Base-by-base conservation (phyloP, 345 rosid species). In the Populus euphratica region DNA sequence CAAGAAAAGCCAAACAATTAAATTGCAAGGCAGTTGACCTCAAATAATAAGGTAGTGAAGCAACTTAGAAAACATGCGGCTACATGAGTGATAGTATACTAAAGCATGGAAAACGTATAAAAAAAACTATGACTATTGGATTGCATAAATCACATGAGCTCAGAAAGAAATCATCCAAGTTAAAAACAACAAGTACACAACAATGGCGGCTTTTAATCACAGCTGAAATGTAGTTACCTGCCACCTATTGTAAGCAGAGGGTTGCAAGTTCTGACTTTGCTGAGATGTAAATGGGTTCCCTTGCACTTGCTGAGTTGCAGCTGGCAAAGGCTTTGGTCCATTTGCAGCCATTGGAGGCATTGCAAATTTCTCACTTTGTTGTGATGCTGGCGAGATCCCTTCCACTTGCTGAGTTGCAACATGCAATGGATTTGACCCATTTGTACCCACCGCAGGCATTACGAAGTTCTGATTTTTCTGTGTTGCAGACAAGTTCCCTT, bases 401-500 rank as follows among this genome's bases (percentile, higher is more conserved):
- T 74, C 87, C 39, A 70, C 78, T 63, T 52, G 89, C 74, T 82
- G 82, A 44, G 54, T 73, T 36, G 83, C 47, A 31, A 23, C 64
- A 72, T 81, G 56, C 49, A 61, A 47, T 38, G 83, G 59, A 43
- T 70, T 73, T 73, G 75, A 71, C 52, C 68, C 79, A 83, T 76
- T 68, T 69, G 50, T 75, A 44, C 78, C 77, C 76, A 72, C 69
- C 23, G 73, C 17, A 64, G 85, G 84, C 69, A 65, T 65, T 3
- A 35, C 20, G 33, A 65, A 31, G 41, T 16, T 65, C 21, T 65
- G 69, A 59, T 25, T 25, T 59, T 59, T 27, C 14, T 59, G 63
- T n/a, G 63, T 8, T 11, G 63, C 63, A 59, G 63, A 59, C 63
- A 9, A 59, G 12, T 59, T 59, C 63, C 63, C 63, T 59, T 59